A percentile compares a stretch with the other conserved stretches of the same genome.
Evolutionary conservation across 2,329 filamentous ascomycete genomes (phyloP).

Genomic region (Aspergillus sp.): DNA sequence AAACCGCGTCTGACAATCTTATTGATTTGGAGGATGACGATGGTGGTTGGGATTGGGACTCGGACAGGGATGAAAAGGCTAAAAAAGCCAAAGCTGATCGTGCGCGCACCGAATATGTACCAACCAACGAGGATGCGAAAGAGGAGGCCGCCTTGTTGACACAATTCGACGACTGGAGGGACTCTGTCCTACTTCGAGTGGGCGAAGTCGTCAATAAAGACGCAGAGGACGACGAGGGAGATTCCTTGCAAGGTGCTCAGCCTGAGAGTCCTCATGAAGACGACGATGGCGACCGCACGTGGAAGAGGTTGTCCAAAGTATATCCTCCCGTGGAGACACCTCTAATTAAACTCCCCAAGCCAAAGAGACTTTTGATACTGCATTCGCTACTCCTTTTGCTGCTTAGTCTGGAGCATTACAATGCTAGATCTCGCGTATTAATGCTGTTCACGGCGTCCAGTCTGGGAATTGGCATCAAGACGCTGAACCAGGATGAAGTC

Average conservation of each 20-base stretch:
- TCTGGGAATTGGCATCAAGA: conserved; percentile 67
- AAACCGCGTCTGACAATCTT: conserved; percentile 5
- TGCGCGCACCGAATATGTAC: conserved; percentile 15
- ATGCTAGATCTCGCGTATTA: conserved; percentile 72
- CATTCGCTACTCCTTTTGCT: conserved; percentile 74
- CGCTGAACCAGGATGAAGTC: conserved; percentile 72
- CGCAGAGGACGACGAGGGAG: conserved; percentile 44
- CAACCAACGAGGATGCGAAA: conserved; percentile 54
- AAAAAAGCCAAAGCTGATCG: neutral
- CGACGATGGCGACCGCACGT: conserved; percentile 29
- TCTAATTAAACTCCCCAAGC: conserved; percentile 48
- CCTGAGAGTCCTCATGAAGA: conserved; percentile 24
- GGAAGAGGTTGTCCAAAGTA: conserved; percentile 40
- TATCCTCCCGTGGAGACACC: conserved; percentile 66
- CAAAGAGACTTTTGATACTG: conserved; percentile 66
- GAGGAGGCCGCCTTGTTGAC: conserved; percentile 63
- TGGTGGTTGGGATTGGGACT: conserved; percentile 8
- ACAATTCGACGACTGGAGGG: conserved; percentile 82
- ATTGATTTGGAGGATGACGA: conserved; percentile 14
- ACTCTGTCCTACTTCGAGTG: conserved; percentile 69
- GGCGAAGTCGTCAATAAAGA: conserved; percentile 67
- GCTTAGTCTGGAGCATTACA: conserved; percentile 78
- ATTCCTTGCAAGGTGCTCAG: conserved; percentile 22
- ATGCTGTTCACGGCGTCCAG: conserved; percentile 73
- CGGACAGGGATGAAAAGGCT: conserved; percentile 1